Base-by-base conservation (phyloP, 192 early-diverging fungal species). In the Coemansia sp. region DNA sequence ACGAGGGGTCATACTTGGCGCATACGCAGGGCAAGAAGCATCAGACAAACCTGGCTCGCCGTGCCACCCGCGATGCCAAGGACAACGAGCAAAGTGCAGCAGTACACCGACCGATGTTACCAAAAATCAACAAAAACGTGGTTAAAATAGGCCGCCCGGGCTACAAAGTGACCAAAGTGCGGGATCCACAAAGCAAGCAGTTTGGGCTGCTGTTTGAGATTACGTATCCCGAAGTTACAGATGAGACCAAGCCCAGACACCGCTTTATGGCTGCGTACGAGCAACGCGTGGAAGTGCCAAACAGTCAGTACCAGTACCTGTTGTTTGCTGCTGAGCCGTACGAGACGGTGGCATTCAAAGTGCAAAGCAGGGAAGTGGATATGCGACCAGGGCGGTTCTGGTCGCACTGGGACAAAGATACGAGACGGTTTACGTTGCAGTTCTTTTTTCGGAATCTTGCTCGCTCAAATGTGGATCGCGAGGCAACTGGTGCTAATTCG, bases 21-120 rank as follows among this genome's bases (percentile, higher is more conserved):
- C 96, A 98, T 63, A 97, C 96, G 7, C 96, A 97, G 79, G 96
- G 95, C 59, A 98, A 98, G 66, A 98, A 97, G 83, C 96, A 98
- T 84, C 93, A 94, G 62, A 90, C 92, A 14, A 98, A 98, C 54
- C 67, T 98, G 57, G 93, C 90, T 11, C 85, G 95, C 19, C 82
- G 96, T 10, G 93, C 91, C 1, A 93, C 94, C 12, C 86, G 87
- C 45, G 96, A 98, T 43, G 92, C 92, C 11, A 84, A 79, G 60
- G 90, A 92, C 27, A 82, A 69, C 38, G 83, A 84, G 19, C 70
- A 68, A 38, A 72, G 72, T 8, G 66, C 52, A 3, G 52, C 64
- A 8, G 38, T 37, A 4, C 59, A 39, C 5, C 27, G 48, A n/a
- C 25, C 63, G 11, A 19, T 56, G 15, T 32, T 65, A 15, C 69